phyloP scores from a whole-genome alignment of 768 basidiomycete genomes.

The Leucocoprinus birnbaumii region DNA sequence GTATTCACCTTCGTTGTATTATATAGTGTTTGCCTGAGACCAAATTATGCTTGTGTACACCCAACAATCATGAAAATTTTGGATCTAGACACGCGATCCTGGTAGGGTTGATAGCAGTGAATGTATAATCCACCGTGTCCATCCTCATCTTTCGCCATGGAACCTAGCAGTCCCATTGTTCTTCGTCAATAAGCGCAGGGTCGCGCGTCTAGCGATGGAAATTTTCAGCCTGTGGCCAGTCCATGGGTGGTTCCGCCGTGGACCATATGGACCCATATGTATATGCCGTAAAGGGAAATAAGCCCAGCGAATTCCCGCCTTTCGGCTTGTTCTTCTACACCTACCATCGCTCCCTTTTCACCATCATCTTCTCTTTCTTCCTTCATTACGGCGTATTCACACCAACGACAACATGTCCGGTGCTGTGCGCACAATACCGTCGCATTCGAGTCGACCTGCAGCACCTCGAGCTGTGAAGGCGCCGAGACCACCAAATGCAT shows the following conservation, averaged over 20 bases:
- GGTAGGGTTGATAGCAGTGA: too few relatives aligned
- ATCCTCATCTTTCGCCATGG: background rate
- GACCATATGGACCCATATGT: constrained; percentile 11
- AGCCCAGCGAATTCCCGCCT: constrained; percentile 8
- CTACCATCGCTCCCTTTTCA: constrained; percentile 6
- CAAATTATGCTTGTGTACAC: constrained; percentile 8
- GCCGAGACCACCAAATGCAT: constrained; percentile 77
- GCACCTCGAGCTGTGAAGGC: constrained; percentile 25
- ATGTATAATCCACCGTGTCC: background rate
- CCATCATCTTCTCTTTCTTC: constrained; percentile 8
- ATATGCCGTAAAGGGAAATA: constrained; percentile 15
- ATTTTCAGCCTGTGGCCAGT: background rate
- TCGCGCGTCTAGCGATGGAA: background rate
- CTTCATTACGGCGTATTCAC: constrained; percentile 7
- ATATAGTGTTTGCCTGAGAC: constrained; percentile 14
- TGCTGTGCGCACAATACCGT: constrained; percentile 13
- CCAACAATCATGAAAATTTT: too few relatives aligned
- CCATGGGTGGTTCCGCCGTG: background rate
- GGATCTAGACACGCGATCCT: too few relatives aligned
- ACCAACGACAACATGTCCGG: constrained; percentile 5
- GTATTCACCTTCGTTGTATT: constrained; percentile 11
- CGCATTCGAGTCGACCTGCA: constrained; percentile 6
- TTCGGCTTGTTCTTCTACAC: constrained; percentile 13
- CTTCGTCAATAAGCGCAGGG: constrained; percentile 5
- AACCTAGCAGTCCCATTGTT: constrained; percentile 8